Conservation (phyloP, 768 basidiomycete species). For the Psilocybe azurescens region DNA sequence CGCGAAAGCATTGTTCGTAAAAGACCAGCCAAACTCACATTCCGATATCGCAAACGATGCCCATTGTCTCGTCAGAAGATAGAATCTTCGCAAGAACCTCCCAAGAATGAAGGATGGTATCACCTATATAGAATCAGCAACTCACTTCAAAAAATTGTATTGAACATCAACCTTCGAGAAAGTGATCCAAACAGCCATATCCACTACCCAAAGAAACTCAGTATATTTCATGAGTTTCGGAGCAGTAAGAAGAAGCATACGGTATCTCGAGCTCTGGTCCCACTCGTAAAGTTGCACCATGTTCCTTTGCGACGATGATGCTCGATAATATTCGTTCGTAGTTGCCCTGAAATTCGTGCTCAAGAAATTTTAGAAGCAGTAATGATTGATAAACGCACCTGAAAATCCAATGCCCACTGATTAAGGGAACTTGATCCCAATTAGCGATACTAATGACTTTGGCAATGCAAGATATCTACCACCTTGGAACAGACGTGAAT, state of each 20-base stretch:
- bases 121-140: constrained; percentile 58
- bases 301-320: constrained; percentile 85
- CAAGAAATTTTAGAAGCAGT: not conserved
- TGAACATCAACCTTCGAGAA: constrained; percentile 78
- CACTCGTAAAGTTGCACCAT: constrained; percentile 89
- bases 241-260: constrained; percentile 40
- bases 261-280: constrained; percentile 98
- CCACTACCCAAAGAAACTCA: constrained; percentile 55
- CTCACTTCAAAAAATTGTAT: not conserved
- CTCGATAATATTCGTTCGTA: constrained; percentile 89
- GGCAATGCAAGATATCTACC: constrained; percentile 29
- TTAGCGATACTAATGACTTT: not conserved
- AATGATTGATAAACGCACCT: constrained; percentile 52
- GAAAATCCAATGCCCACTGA: constrained; percentile 97
- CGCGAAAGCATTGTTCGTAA: not conserved
- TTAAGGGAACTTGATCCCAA: constrained; percentile 77
- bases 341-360: constrained; percentile 71
- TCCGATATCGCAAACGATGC: constrained; percentile 96
- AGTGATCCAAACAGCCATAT: constrained; percentile 98
- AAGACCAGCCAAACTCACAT: constrained; percentile 65
- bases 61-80: constrained; percentile 73
- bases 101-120: constrained; percentile 97
- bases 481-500: constrained; percentile 28
- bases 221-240: not conserved
- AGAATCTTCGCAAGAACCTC: constrained; percentile 95